Evolutionary conservation across 1,139 yeast species (phyloP).

Genomic region (Nakaseomyces sp.): DNA sequence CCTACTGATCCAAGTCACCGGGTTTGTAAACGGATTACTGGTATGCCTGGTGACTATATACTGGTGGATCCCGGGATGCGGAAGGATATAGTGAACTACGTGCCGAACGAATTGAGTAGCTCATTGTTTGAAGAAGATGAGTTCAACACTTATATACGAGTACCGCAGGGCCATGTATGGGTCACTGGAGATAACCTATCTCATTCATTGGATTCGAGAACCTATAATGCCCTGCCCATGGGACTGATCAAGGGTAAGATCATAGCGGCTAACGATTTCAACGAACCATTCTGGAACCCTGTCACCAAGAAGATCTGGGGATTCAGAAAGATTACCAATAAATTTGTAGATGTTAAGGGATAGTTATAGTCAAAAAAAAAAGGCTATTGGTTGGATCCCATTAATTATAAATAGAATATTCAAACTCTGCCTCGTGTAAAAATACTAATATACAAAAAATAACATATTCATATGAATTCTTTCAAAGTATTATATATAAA

Average conservation of each 20-base stretch:
- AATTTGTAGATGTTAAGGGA: conserved; percentile 17
- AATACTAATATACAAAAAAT: conserved; percentile 1
- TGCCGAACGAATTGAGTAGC: conserved; percentile 8
- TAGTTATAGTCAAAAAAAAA: too few relatives aligned
- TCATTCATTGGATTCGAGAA: conserved; percentile 83
- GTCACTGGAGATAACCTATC: conserved; percentile 89
- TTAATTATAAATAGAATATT: too few relatives aligned
- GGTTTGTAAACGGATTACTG: conserved; percentile 87
- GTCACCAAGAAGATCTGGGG: conserved; percentile 39
- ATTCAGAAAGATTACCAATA: conserved; percentile 47
- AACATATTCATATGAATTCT: neutral
- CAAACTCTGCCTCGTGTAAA: too few relatives aligned
- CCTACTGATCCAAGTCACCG: conserved; percentile 84
- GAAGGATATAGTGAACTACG: conserved; percentile 7
- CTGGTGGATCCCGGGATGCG: conserved; percentile 70
- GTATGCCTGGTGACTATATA: conserved; percentile 89
- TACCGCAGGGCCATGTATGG: conserved; percentile 94
- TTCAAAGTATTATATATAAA: neutral
- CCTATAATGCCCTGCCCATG: conserved; percentile 82
- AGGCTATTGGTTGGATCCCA: too few relatives aligned
- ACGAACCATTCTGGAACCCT: conserved; percentile 32
- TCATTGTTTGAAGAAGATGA: conserved; percentile 26
- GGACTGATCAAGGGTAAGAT: conserved; percentile 83
- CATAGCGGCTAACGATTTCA: conserved; percentile 48
- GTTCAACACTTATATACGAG: conserved; percentile 51